phyloP scores from a whole-genome alignment of 2,329 filamentous ascomycete species.

The Pezicula radicicola region DNA sequence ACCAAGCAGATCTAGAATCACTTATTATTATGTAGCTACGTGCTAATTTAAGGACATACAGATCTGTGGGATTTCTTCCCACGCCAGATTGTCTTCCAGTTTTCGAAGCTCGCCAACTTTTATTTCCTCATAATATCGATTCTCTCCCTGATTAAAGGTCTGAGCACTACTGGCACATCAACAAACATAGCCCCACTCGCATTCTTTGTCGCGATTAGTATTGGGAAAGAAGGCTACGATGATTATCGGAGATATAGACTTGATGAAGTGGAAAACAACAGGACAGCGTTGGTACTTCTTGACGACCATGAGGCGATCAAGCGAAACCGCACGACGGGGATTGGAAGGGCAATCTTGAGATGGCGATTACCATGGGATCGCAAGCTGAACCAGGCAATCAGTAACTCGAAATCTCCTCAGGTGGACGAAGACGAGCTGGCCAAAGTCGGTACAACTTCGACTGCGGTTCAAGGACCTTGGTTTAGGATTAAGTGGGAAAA shows the following conservation, averaged over 20 bases:
- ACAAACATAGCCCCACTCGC: constrained; percentile 80
- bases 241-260: constrained; percentile 79
- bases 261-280: constrained; percentile 83
- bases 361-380: neutral
- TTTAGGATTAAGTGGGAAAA: constrained; percentile 59
- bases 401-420: neutral
- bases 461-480: constrained; percentile 40
- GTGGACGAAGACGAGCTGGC: neutral
- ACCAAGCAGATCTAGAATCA: neutral
- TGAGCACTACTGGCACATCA: constrained; percentile 83
- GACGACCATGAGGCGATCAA: neutral
- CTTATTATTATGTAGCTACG: neutral
- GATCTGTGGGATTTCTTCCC: constrained; percentile 82
- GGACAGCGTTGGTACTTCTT: constrained; percentile 57
- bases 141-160: constrained; percentile 85
- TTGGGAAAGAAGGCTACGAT: constrained; percentile 88
- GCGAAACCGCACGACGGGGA: neutral
- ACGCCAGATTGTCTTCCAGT: constrained; percentile 84
- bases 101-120: constrained; percentile 91
- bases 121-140: constrained; percentile 89
- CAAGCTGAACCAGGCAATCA: neutral
- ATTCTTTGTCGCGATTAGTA: constrained; percentile 81
- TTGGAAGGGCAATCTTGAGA: neutral
- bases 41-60: neutral
- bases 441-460: neutral